A percentile compares a stretch with the other conserved stretches of the same genome.
Evolutionary conservation across 345 rosid genomes (phyloP).

Genomic region (Dipteronia sinensis): DNA sequence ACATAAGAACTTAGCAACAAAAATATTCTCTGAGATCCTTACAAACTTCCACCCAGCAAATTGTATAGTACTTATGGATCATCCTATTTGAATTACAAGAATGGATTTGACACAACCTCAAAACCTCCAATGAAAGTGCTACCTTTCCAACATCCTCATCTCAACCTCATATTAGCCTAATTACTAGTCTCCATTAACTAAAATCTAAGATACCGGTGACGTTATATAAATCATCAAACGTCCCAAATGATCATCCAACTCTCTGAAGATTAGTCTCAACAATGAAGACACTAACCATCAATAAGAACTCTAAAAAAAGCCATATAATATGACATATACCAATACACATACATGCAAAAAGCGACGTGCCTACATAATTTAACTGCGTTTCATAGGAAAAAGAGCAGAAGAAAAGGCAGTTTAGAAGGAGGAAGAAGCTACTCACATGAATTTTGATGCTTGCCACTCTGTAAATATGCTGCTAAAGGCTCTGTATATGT

Average conservation of each 20-base stretch:
- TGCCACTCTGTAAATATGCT: conserved; percentile 83
- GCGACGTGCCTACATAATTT: neutral
- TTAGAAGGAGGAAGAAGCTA: conserved; percentile 15
- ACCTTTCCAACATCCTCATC: neutral
- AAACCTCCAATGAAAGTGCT: too few relatives aligned
- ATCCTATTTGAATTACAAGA: too few relatives aligned
- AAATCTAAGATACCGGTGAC: neutral
- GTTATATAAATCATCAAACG: neutral
- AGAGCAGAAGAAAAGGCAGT: neutral
- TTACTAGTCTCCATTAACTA: neutral
- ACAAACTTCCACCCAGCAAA: too few relatives aligned
- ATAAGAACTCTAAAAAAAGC: neutral
- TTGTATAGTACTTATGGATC: too few relatives aligned
- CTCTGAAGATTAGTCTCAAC: neutral
- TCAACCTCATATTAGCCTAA: neutral
- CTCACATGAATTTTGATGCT: conserved; percentile 82
- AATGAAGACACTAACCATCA: neutral
- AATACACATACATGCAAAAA: neutral
- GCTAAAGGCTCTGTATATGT: conserved; percentile 96
- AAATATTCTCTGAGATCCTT: too few relatives aligned
- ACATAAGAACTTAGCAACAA: too few relatives aligned
- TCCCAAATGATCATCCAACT: neutral
- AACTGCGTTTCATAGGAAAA: neutral
- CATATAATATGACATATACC: neutral
- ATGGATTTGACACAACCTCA: too few relatives aligned